Base-by-base conservation (phyloP, 495 filamentous ascomycete genomes). In the Talaromyces liani region DNA sequence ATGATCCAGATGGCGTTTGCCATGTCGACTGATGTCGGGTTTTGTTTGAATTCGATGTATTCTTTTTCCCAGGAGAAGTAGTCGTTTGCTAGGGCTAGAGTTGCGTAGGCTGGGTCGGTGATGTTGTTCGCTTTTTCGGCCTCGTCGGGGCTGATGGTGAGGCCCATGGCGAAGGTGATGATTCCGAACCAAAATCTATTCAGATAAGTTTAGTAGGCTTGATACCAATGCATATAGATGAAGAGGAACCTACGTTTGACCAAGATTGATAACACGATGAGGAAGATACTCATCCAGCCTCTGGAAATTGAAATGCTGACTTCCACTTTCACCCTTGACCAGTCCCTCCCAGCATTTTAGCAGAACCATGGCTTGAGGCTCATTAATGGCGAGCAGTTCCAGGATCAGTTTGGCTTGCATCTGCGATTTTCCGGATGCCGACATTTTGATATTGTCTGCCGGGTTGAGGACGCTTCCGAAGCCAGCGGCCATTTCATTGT, bases 51-150 rank as follows among this genome's bases (percentile, higher is more conserved):
- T 33, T 57, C 54, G 25, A 27, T 24, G 24, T 29, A 29, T n/a
- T 57, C 54, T 29, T 57, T 57, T 24, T 57, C 54, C 54, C 54
- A 57, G 29, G 54, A 57, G 54, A 57, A 57, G 24, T 24, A 27
- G 54, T 57, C 54, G 8, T 57, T 57, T 57, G 22, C 22, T 6
- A 57, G 25, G 8, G 22, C 54, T n/a, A 29, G 22, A 24, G 54
- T 29, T 0, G 54, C 54, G 22, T 29, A 57, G 8, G 54, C 54
- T 7, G 54, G 54, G 7, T 27, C 25, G 9, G 25, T 57, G 24
- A 57, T 27, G 22, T n/a, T n/a, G 14, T 57, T 29, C n/a, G 25
- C 24, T 9, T n/a, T 27, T 14, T 57, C 54, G 18, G 24, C n/a
- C 7, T 57, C 54, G 25, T 27, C 54, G 8, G 25, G 25, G 22